These are phyloP conservation scores for Pichia sp. DNA, from an alignment of 1,139 yeast genomes.

Conservation along the genomic window DNA sequence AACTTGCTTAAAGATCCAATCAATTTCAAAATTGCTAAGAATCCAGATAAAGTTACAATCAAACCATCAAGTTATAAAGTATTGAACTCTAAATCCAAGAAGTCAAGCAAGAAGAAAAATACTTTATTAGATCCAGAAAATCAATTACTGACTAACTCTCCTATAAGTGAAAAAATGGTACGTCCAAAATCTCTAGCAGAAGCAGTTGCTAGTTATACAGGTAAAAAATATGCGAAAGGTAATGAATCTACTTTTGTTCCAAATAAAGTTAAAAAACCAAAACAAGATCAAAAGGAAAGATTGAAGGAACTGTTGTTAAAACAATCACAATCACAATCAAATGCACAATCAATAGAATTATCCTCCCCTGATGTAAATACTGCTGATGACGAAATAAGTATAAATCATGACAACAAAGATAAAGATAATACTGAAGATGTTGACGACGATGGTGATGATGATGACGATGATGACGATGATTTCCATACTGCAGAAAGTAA, in stretches of 20 bases:
- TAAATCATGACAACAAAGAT: conserved; percentile 21
- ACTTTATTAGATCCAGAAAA: neutral
- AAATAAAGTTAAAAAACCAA: neutral
- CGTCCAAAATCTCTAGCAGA: conserved; percentile 53
- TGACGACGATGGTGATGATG: conserved; percentile 19
- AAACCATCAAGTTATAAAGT: conserved; percentile 39
- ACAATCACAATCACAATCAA: conserved; percentile 1
- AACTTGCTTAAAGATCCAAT: conserved; percentile 46
- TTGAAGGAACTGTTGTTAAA: conserved; percentile 9
- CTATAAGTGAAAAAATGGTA: conserved; percentile 9
- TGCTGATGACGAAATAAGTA: conserved; percentile 6
- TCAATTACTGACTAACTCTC: neutral
- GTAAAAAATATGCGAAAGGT: conserved; percentile 40
- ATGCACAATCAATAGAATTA: too few relatives aligned
- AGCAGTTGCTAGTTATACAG: conserved; percentile 56
- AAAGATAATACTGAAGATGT: conserved; percentile 4
- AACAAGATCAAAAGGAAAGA: conserved; percentile 10
- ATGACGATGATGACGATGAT: conserved; percentile 8
- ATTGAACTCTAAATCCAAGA: conserved; percentile 24
- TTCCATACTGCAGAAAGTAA: neutral
- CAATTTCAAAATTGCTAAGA: conserved; percentile 40
- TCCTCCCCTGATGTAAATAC: conserved; percentile 21
- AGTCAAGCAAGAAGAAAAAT: conserved; percentile 8
- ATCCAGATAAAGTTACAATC: conserved; percentile 32
- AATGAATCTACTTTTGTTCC: conserved; percentile 29